phyloP scores from a whole-genome alignment of 2,329 filamentous ascomycete genomes.

The Sclerotiophoma versabilis region DNA sequence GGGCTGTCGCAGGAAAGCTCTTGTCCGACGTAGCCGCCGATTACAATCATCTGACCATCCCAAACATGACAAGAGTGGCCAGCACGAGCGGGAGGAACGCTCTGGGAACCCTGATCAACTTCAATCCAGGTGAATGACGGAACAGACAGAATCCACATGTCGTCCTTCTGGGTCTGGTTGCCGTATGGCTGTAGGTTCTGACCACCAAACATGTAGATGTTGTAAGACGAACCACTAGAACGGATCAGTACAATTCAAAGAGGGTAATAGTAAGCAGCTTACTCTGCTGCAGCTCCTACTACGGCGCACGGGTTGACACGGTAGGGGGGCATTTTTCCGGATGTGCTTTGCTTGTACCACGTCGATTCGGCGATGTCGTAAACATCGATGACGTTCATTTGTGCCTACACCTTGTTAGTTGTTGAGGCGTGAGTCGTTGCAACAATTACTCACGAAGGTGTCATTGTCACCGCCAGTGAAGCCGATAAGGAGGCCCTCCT shows the following conservation, averaged over 20 bases:
- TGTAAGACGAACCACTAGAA: constrained; percentile 70
- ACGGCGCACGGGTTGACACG: constrained; percentile 74
- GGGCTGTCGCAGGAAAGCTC: constrained; percentile 70
- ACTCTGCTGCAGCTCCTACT: constrained; percentile 73
- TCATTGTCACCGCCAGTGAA: constrained; percentile 75
- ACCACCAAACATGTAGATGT: constrained; percentile 80
- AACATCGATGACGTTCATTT: constrained; percentile 79
- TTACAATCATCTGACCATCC: constrained; percentile 79
- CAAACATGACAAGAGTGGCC: constrained; percentile 81
- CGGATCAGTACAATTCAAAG: constrained; percentile 14
- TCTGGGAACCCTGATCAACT: constrained; percentile 60
- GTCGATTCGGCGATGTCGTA: constrained; percentile 74
- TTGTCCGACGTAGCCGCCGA: constrained; percentile 73
- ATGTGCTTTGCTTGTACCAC: constrained; percentile 78
- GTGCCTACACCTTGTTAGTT: constrained; percentile 52
- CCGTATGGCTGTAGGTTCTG: constrained; percentile 73
- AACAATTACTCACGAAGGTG: constrained; percentile 63
- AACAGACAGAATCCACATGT: constrained; percentile 81
- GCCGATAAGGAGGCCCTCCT: constrained; percentile 77
- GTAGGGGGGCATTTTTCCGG: constrained; percentile 64
- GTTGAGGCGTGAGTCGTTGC: not conserved
- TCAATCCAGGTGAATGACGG: constrained; percentile 83
- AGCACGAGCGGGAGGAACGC: constrained; percentile 64
- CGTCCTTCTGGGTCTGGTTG: constrained; percentile 67
- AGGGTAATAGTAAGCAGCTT: constrained; percentile 17